Evolutionary conservation across 352 stramenopile genomes (phyloP).

Genomic region (Globisporangium apiculatum): DNA sequence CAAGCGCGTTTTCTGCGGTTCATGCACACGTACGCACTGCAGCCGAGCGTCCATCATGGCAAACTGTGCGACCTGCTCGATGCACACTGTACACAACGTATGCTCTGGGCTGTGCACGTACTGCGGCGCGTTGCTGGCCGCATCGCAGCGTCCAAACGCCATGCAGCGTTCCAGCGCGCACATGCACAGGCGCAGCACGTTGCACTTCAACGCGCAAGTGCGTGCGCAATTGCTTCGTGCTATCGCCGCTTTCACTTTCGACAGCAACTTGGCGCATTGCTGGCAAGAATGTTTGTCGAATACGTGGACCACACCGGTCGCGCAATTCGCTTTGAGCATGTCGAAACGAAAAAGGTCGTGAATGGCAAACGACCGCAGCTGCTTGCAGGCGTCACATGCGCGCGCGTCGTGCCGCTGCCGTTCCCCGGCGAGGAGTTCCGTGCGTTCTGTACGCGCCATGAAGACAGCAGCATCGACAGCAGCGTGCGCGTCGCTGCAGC

Average conservation of each 20-base stretch:
- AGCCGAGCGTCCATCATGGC: slow-evolving; percentile 43
- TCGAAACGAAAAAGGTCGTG: slow-evolving; percentile 21
- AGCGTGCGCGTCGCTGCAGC: slow-evolving; percentile 22
- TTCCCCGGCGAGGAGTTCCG: slow-evolving; percentile 67
- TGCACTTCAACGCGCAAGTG: slow-evolving; percentile 19
- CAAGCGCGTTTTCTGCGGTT: slow-evolving; percentile 42
- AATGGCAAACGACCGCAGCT: slow-evolving; percentile 24
- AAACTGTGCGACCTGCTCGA: slow-evolving; percentile 53
- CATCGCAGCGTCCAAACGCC: slow-evolving; percentile 27
- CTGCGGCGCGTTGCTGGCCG: slow-evolving; percentile 37
- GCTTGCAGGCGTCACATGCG: slow-evolving; percentile 41
- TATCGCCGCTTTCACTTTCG: slow-evolving; percentile 49
- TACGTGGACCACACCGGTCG: slow-evolving; percentile 43
- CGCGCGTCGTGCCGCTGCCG: slow-evolving; percentile 47
- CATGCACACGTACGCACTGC: slow-evolving; percentile 60
- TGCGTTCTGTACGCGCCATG: slow-evolving; percentile 58
- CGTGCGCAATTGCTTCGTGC: slow-evolving; percentile 28
- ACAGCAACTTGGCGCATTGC: slow-evolving; percentile 27
- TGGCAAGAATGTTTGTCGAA: slow-evolving; percentile 56
- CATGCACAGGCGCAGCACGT: slow-evolving; percentile 22
- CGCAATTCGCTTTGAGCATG: slow-evolving; percentile 34
- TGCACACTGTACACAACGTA: slow-evolving; percentile 19
- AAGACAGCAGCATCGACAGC: slow-evolving; percentile 20
- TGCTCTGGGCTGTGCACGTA: slow-evolving; percentile 40
- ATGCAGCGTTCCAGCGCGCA: slow-evolving; percentile 40